A percentile compares a stretch with the other conserved stretches of the same genome.
These are phyloP conservation scores for Debaryomyces tyrocola DNA, from an alignment of 805 yeast species.

Conservation along the genomic window DNA sequence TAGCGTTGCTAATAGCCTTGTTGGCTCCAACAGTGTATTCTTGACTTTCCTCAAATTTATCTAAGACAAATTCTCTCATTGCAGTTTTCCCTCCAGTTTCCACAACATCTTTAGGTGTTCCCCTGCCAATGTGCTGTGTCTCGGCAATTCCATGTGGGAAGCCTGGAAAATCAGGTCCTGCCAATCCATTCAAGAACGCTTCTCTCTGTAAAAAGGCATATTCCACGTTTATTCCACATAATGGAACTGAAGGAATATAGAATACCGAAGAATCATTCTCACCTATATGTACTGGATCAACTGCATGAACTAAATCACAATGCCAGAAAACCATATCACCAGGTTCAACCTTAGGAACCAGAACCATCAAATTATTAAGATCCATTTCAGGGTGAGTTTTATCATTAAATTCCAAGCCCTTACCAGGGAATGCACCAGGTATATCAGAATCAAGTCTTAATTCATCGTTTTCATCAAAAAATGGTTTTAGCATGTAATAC, in stretches of 20 bases:
- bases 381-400: constrained; percentile 34
- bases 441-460: constrained; percentile 31
- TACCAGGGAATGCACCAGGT: constrained; percentile 40
- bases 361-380: constrained; percentile 27
- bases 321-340: constrained; percentile 49
- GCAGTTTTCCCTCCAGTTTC: constrained; percentile 16
- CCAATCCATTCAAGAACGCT: constrained; percentile 17
- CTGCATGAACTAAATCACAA: constrained; percentile 41
- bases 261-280: constrained; percentile 35
- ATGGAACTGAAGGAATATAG: constrained; percentile 37
- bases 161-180: constrained; percentile 27
- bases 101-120: constrained; percentile 15
- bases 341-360: constrained; percentile 38
- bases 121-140: constrained; percentile 19
- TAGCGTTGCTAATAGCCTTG: constrained; percentile 7
- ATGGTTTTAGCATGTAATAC: constrained; percentile 40
- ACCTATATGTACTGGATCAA: constrained; percentile 37
- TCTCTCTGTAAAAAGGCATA: constrained; percentile 20
- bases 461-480: constrained; percentile 31
- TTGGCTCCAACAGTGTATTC: constrained; percentile 10
- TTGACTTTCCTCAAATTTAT: constrained; percentile 10
- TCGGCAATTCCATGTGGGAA: constrained; percentile 20
- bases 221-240: constrained; percentile 18
- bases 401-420: constrained; percentile 30
- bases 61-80: constrained; percentile 17